Base-by-base conservation (phyloP, 2,329 filamentous ascomycete genomes). In the Fusarium keratoplasticum region DNA sequence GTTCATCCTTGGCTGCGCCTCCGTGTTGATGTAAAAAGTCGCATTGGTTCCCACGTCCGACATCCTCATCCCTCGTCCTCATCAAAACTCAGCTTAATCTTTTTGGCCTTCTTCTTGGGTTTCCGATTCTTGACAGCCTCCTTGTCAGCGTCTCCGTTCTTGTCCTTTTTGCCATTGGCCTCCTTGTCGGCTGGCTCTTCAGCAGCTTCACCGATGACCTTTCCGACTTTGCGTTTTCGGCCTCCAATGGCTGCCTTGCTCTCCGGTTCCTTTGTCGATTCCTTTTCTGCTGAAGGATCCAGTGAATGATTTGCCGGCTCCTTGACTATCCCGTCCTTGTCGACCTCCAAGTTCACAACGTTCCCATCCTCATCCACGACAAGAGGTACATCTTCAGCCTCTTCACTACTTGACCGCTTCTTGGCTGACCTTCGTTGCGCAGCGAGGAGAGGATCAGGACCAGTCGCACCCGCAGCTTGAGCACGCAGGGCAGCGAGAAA, bases 361-460 rank as follows among this genome's bases (percentile, higher is more conserved):
- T 94, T 92, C 59, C 90, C 93, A 6, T 89, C 86, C 79, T 95
- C 93, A 74, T 96, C 89, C 5, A 96, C 90, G 61, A 94, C 90
- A 0, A 94, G 87, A 0, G 94, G 94, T 59, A 87, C 92, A 80
- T 96, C 94, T 75, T 96, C 94, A 14, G 92, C 93, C 69, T 95
- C 91, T 44, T 92, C 91, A 75, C 92, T 91, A 68, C 85, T 89
- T 18, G 89, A 89, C 38, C 87, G 87, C 82, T 85, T 88, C 83
- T 86, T 88, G 67, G 78, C 82, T 58, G 86, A 84, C n/a, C 89
- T 84, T 3, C 88, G 83, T 20, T 84, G 85, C 7, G 83, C 84
- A 2, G 87, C 85, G 40, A 89, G 83, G 47, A 89, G 83, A 6
- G 87, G 86, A 65, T 90, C 87, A 76, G 89, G 84, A 40, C 88